Conservation (phyloP, 768 basidiomycete genomes). For the Russula sp. region DNA sequence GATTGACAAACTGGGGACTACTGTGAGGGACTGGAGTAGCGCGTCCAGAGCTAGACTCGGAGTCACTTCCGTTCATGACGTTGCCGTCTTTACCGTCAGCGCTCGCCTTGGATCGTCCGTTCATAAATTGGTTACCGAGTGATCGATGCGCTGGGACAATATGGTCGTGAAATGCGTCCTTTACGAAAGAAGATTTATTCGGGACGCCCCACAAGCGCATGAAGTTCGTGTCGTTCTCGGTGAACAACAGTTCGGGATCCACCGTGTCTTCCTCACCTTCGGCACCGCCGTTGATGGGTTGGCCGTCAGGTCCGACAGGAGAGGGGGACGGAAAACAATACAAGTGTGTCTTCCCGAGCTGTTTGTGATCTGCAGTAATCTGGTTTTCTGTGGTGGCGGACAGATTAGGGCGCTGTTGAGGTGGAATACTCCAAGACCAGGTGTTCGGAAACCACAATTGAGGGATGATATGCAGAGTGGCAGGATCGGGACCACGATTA, state of each 20-base stretch:
- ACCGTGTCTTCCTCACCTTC: slow-evolving; percentile 66
- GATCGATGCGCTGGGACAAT: slow-evolving; percentile 86
- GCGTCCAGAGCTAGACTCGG: slow-evolving; percentile 36
- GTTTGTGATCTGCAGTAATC: slow-evolving; percentile 70
- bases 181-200: slow-evolving; percentile 81
- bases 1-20: slow-evolving; percentile 69
- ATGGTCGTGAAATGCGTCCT: slow-evolving; percentile 98
- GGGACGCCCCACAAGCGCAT: slow-evolving; percentile 83
- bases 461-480: slow-evolving; percentile 90
- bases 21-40: slow-evolving; percentile 52
- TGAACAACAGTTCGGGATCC: slow-evolving; percentile 86
- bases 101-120: slow-evolving; percentile 26
- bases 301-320: slow-evolving; percentile 72
- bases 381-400: slow-evolving; percentile 54
- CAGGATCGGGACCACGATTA: slow-evolving; percentile 94
- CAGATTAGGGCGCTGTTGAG: slow-evolving; percentile 63
- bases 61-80: slow-evolving; percentile 30
- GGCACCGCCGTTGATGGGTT: slow-evolving; percentile 45
- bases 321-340: slow-evolving; percentile 93
- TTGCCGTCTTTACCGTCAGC: slow-evolving; percentile 13
- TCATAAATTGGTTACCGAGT: slow-evolving; percentile 34
- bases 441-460: slow-evolving; percentile 98
- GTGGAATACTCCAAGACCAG: slow-evolving; percentile 88
- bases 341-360: slow-evolving; percentile 72
- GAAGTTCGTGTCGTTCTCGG: slow-evolving; percentile 98